Base-by-base conservation (phyloP, 2,329 filamentous ascomycete genomes). In the Clonostachys byssicola region DNA sequence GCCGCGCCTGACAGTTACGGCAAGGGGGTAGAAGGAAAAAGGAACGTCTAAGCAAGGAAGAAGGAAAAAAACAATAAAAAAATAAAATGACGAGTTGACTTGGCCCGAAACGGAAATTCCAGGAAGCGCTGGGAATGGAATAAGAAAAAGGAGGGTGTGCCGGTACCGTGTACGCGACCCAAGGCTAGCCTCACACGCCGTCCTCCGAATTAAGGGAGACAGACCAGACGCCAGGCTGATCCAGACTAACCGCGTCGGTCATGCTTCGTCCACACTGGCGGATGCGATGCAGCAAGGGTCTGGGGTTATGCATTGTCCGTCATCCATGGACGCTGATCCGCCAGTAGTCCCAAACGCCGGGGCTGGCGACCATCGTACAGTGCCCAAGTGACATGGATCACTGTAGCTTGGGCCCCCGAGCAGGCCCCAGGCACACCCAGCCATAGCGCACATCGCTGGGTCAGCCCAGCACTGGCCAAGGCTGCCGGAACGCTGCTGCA, bases 261-360 rank as follows among this genome's bases (percentile, higher is more conserved):
- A 45, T 36, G 43, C 36, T 38, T 33, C 35, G 44, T 16, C 44
- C 44, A 38, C 34, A 40, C 44, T 18, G 44, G 20, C 44, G 44
- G 44, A 45, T 45, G 44, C 44, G 34, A 40, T 40, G n/a, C 14
- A n/a, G 34, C 44, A 30, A 40, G 40, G 43, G 43, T 46, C 41
- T 49, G 39, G 40, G 47, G 44, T 43, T 30, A 30, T 30, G 23
- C 23, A 30, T 30, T 30, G 23, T 30, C 23, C 23, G 23, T 30
- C 23, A 30, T 30, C 23, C 30, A 47, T 45, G 45, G 35, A n/a
- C 41, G 42, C 38, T 45, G 46, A 47, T 48, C 46, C 45, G 48
- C 45, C 45, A 47, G 23, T 30, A 30, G 45, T 38, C 46, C 46
- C 43, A 47, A 47, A 47, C 41, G 17, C 41, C 46, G 46, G 42